Evolutionary conservation across 2,329 filamentous ascomycete species (phyloP).

Genomic region (Torrubiellomyces zombiae): DNA sequence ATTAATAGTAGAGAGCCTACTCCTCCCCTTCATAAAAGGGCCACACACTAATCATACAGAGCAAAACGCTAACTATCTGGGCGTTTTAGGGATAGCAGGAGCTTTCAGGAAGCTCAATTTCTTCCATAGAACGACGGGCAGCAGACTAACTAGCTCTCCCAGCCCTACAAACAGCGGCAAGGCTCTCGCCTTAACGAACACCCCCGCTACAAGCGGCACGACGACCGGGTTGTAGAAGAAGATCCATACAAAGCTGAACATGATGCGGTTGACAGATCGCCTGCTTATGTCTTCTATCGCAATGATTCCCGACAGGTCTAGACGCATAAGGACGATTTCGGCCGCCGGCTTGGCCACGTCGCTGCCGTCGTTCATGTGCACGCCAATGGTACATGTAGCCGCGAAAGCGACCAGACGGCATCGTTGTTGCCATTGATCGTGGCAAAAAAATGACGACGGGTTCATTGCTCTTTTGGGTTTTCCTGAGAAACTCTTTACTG

Average conservation of each 20-base stretch:
- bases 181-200: conserved; percentile 35
- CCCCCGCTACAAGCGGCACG: conserved; percentile 48
- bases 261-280: conserved; percentile 29
- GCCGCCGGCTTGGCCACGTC: conserved; percentile 52
- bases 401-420: conserved; percentile 54
- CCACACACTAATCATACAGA: too few species aligned
- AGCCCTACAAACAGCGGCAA: conserved; percentile 49
- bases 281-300: conserved; percentile 37
- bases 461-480: conserved; percentile 9
- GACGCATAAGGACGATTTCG: conserved; percentile 50
- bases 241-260: conserved; percentile 56
- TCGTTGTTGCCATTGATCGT: conserved; percentile 75
- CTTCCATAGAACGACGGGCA: conserved; percentile 59
- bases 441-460: conserved; percentile 48
- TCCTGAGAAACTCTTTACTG: conserved; percentile 20
- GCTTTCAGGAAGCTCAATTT: too few species aligned
- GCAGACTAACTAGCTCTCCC: conserved; percentile 57
- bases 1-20: too few species aligned
- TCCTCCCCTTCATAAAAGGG: too few species aligned
- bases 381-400: conserved; percentile 52
- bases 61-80: too few species aligned
- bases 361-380: conserved; percentile 45
- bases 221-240: conserved; percentile 55
- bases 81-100: too few species aligned
- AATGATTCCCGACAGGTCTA: conserved; percentile 36